Percentiles rank a stretch among this genome's conserved stretches.
phyloP scores from a whole-genome alignment of 2,329 filamentous ascomycete genomes.

The Fusarium sp. region DNA sequence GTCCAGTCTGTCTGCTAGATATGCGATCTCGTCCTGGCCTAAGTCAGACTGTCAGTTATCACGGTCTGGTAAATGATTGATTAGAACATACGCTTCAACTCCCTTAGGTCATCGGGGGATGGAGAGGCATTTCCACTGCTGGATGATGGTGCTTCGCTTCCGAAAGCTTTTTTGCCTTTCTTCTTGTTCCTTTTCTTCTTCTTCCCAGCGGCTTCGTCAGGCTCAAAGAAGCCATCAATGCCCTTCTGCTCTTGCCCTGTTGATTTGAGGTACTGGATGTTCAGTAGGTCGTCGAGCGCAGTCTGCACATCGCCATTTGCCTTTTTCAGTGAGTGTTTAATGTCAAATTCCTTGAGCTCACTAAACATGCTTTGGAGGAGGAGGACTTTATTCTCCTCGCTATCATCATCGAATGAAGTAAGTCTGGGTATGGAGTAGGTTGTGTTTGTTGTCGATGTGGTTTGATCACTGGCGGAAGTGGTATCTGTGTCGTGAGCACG shows the following conservation, averaged over 20 bases:
- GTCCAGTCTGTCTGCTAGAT: constrained; percentile 55
- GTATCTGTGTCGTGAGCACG: constrained; percentile 44
- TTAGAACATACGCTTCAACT: constrained; percentile 44
- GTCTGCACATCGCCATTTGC: constrained; percentile 71
- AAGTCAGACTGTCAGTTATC: not conserved
- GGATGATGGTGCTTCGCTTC: constrained; percentile 17
- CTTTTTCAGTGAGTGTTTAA: constrained; percentile 74
- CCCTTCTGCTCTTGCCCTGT: constrained; percentile 72
- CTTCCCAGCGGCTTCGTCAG: constrained; percentile 56
- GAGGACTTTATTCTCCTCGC: constrained; percentile 68
- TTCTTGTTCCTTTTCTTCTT: constrained; percentile 52
- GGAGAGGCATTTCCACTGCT: constrained; percentile 26
- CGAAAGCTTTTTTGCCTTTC: constrained; percentile 37
- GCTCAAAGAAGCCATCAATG: constrained; percentile 81
- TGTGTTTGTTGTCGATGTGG: constrained; percentile 37
- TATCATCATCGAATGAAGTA: constrained; percentile 52
- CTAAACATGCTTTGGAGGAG: constrained; percentile 78
- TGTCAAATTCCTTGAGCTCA: constrained; percentile 70
- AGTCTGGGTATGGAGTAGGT: constrained; percentile 41
- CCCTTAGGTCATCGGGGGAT: constrained; percentile 33
- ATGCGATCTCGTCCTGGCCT: constrained; percentile 54
- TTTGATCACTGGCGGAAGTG: constrained; percentile 39
- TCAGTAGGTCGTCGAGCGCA: constrained; percentile 83
- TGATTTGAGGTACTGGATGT: constrained; percentile 79
- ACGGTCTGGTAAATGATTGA: not conserved